Base-by-base conservation (phyloP, 1,284 basidiomycete species). In the Cutaneotrichosporon cavernicola region DNA sequence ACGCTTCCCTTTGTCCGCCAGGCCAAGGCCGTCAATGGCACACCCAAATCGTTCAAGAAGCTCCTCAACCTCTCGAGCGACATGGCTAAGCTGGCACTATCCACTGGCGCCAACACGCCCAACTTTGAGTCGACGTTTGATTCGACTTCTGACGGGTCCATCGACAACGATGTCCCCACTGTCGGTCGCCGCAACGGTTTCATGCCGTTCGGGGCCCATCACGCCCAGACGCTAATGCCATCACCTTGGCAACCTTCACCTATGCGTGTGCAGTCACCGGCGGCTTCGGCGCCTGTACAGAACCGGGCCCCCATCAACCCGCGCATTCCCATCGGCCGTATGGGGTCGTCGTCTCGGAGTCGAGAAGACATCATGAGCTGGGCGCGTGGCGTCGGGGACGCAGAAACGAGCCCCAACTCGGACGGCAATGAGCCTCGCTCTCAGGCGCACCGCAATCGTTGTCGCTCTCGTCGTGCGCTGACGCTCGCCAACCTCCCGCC, bases 281-380 rank as follows among this genome's bases (percentile, higher is more conserved):
- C 69, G 18, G 30, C 65, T 14, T 61, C 63, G 6, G 56, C 65
- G 3, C 67, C 66, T 49, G 58, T 66, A 18, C 70, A 60, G 40
- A 68, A 50, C 9, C 61, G 64, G 18, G 65, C 61, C 0, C 68
- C 72, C 14, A 22, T 64, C 7, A 18, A 47, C 21, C 6, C 57
- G 4, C 34, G 60, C 6, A 67, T 64, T 7, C 72, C 72, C 11
- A 75, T 77, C 10, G 70, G 74, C 10, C 71, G 70, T 10, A 65
- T 78, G 63, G 69, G 74, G 7, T 72, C 72, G 8, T 75, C 73
- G 11, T 79, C 77, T 2, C 69, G 74, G 32, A 76, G 75, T 61
- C 66, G 78, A 11, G 78, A 79, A 50, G 78, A 79, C 57, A 79
- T 79, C 60, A 74, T 79, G 52, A 72, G 69, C 36, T 79, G 78